Evolutionary conservation across 495 filamentous ascomycete species (phyloP).

Genomic region (Talaromyces nanjingensis): DNA sequence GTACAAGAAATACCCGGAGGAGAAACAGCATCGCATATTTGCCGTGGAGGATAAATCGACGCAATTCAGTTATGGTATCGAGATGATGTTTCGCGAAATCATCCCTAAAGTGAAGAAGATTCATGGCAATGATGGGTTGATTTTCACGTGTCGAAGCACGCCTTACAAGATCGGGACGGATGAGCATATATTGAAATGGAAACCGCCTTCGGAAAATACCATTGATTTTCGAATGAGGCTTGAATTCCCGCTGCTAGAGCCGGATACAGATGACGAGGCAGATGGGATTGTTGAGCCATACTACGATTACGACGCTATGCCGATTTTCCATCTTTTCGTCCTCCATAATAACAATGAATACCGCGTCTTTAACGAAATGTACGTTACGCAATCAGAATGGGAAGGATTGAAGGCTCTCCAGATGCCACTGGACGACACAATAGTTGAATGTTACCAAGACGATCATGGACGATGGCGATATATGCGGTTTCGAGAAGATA

Average conservation of each 20-base stretch:
- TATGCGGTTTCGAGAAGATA: slow-evolving; percentile 84
- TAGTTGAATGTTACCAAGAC: slow-evolving; percentile 85
- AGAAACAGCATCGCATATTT: slow-evolving; percentile 66
- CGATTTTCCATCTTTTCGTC: slow-evolving; percentile 52
- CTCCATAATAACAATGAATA: slow-evolving; percentile 53
- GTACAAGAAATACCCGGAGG: slow-evolving; percentile 60
- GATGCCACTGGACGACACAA: slow-evolving; percentile 68
- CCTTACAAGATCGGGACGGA: slow-evolving; percentile 88
- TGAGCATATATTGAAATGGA: slow-evolving; percentile 93
- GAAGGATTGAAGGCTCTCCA: slow-evolving; percentile 63
- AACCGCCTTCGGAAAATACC: slow-evolving; percentile 84
- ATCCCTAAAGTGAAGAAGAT: slow-evolving; percentile 64
- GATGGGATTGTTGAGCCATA: slow-evolving; percentile 48
- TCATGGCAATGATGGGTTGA: slow-evolving; percentile 92
- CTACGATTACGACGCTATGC: slow-evolving; percentile 54
- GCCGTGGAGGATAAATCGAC: slow-evolving; percentile 77
- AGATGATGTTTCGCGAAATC: slow-evolving; percentile 82
- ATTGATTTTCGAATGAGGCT: slow-evolving; percentile 82
- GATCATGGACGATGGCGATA: slow-evolving; percentile 68
- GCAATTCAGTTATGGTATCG: slow-evolving; percentile 79
- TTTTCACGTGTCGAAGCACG: slow-evolving; percentile 85
- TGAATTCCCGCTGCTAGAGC: slow-evolving; percentile 65
- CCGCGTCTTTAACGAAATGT: slow-evolving; percentile 54
- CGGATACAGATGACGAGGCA: slow-evolving; percentile 58
- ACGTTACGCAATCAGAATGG: slow-evolving; percentile 73